These are phyloP conservation scores for Monilinia fructicola DNA, from an alignment of 2,329 filamentous ascomycete genomes.

Conservation along the genomic window DNA sequence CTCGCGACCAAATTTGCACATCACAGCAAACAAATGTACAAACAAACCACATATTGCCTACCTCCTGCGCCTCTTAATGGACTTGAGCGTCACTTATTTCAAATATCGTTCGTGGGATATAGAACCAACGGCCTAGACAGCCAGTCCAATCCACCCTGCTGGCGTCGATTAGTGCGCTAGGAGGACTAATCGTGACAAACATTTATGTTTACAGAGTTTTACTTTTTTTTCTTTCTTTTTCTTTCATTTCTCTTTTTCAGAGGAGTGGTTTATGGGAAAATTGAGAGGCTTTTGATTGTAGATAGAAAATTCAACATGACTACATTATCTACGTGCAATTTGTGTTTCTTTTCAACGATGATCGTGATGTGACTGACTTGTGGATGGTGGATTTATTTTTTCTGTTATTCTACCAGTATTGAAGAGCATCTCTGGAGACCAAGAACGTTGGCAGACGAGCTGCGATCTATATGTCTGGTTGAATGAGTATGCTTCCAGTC, in stretches of 20 bases:
- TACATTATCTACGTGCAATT: not conserved
- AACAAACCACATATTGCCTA: constrained; percentile 43
- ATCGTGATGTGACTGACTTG: not conserved
- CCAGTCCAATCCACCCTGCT: constrained; percentile 44
- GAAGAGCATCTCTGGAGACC: no score
- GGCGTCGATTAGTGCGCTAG: constrained; percentile 41
- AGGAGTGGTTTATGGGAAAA: not conserved
- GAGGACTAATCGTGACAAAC: constrained; percentile 44
- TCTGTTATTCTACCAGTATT: not conserved
- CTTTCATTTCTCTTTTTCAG: no score
- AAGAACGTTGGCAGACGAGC: no score
- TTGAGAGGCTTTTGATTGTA: not conserved
- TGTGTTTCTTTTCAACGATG: not conserved
- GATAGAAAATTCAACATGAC: not conserved
- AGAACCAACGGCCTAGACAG: constrained; percentile 43
- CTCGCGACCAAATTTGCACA: not conserved
- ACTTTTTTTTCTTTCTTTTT: not conserved
- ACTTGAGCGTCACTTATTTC: constrained; percentile 43
- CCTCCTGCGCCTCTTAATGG: constrained; percentile 42
- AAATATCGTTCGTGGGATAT: constrained; percentile 44
- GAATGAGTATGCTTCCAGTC: not conserved
- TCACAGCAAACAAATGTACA: not conserved
- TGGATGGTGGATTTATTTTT: not conserved
- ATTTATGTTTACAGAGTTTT: constrained; percentile 19
- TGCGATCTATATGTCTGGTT: not conserved